Conservation (phyloP, 1,139 yeast genomes). For the Scheffersomyces lignicola region DNA sequence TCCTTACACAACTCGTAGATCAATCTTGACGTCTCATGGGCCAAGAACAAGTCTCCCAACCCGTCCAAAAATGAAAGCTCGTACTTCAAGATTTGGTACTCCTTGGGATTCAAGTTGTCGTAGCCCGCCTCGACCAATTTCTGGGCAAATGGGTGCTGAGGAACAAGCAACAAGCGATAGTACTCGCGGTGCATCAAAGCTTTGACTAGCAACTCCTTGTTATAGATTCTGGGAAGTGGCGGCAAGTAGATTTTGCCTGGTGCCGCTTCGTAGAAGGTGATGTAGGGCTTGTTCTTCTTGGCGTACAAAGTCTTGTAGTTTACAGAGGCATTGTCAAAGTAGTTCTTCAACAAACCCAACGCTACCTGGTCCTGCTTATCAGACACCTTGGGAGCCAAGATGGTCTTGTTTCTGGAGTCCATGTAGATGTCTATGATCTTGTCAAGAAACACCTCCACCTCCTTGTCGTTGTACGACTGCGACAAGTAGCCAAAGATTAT, state of each 20-base stretch:
- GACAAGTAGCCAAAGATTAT: conserved; percentile 39
- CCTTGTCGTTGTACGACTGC: conserved; percentile 22
- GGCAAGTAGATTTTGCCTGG: conserved; percentile 31
- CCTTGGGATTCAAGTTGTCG: conserved; percentile 13
- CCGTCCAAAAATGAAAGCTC: conserved; percentile 48
- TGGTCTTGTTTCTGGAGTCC: conserved; percentile 13
- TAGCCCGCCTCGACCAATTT: conserved; percentile 20
- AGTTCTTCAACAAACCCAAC: conserved; percentile 18
- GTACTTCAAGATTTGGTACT: conserved; percentile 28
- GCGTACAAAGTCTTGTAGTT: conserved; percentile 22
- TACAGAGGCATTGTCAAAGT: conserved; percentile 24
- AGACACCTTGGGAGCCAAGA: conserved; percentile 8
- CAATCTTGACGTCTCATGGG: conserved; percentile 39
- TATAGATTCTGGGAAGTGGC: conserved; percentile 33
- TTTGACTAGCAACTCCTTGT: conserved; percentile 32
- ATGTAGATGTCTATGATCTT: conserved; percentile 32
- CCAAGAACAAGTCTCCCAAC: conserved; percentile 43
- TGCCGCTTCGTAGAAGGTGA: conserved; percentile 27
- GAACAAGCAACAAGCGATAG: conserved; percentile 31
- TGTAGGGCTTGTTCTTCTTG: conserved; percentile 15
- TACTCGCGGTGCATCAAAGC: conserved; percentile 44
- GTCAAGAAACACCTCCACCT: conserved; percentile 30
- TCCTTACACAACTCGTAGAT: conserved; percentile 27
- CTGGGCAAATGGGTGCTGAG: conserved; percentile 31
- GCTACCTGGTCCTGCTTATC: conserved; percentile 13